phyloP scores from a whole-genome alignment of 768 basidiomycete genomes.

The Nidula microcarpa region DNA sequence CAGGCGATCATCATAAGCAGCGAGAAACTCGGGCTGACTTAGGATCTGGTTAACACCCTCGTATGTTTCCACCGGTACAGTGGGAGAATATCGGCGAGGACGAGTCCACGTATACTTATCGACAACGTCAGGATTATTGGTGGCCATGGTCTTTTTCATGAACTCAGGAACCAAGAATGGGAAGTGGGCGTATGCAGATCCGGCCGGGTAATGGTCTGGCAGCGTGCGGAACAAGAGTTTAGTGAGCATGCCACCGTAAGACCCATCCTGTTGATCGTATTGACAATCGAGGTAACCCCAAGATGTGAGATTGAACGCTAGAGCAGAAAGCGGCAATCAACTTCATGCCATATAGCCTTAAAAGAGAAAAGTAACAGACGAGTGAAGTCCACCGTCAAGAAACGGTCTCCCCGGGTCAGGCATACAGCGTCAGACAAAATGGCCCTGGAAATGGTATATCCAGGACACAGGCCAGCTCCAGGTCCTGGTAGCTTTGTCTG shows the following conservation, averaged over 20 bases:
- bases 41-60: slow-evolving; percentile 32
- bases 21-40: slow-evolving; percentile 21
- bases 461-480: slow-evolving; percentile 78
- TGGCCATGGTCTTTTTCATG: slow-evolving; percentile 37
- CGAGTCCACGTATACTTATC: slow-evolving; percentile 58
- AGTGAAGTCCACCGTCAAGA: slow-evolving; percentile 73
- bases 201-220: slow-evolving; percentile 62
- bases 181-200: slow-evolving; percentile 74
- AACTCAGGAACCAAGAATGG: slow-evolving; percentile 67
- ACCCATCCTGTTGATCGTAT: slow-evolving; percentile 60
- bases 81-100: slow-evolving; percentile 27
- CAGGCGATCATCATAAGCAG: slow-evolving; percentile 28
- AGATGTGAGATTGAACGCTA: slow-evolving; percentile 70
- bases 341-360: too few species aligned
- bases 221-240: slow-evolving; percentile 71
- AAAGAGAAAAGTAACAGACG: slow-evolving; percentile 38
- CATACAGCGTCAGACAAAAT: slow-evolving; percentile 79
- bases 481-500: slow-evolving; percentile 59
- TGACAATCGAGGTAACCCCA: slow-evolving; percentile 80
- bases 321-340: neutral
- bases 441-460: slow-evolving; percentile 82
- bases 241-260: slow-evolving; percentile 72
- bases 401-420: slow-evolving; percentile 75
- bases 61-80: slow-evolving; percentile 24
- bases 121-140: slow-evolving; percentile 22